Evolutionary conservation across 2,329 filamentous ascomycete genomes (phyloP).

Genomic region (Fusarium lateritium): DNA sequence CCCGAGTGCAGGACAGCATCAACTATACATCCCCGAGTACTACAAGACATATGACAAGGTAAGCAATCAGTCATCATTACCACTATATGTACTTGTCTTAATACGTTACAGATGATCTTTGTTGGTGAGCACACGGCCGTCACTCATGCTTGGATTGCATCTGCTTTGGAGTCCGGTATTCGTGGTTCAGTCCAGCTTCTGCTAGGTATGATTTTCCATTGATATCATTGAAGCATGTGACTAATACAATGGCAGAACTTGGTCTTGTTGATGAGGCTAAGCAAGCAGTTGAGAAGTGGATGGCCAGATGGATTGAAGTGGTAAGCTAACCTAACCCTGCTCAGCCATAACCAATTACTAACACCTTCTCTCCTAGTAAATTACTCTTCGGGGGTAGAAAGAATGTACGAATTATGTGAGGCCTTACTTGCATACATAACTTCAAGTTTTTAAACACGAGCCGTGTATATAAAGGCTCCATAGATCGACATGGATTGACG

Average conservation of each 20-base stretch:
- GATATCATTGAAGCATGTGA: too few relatives aligned
- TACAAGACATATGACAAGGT: constrained; percentile 27
- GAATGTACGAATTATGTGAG: too few relatives aligned
- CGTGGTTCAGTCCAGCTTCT: constrained; percentile 15
- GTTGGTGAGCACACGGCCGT: constrained; percentile 23
- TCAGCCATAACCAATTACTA: background rate
- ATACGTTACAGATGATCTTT: constrained; percentile 11
- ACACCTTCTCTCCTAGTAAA: background rate
- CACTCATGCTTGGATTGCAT: constrained; percentile 23
- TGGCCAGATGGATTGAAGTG: constrained; percentile 32
- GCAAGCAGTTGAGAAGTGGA: constrained; percentile 17
- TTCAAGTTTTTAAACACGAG: too few relatives aligned
- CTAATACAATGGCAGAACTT: background rate
- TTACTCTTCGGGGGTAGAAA: background rate
- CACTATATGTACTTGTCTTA: fast-evolving
- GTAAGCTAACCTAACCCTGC: background rate
- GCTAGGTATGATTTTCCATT: background rate
- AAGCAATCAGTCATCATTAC: fast-evolving
- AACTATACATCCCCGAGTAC: constrained; percentile 19
- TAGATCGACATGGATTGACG: too few relatives aligned
- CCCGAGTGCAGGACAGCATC: constrained; percentile 20
- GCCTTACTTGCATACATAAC: too few relatives aligned
- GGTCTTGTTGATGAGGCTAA: constrained; percentile 24
- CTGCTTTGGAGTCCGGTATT: constrained; percentile 15
- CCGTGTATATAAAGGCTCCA: too few relatives aligned